Conservation (phyloP, 495 filamentous ascomycete genomes). For the Xylaria intraflava region DNA sequence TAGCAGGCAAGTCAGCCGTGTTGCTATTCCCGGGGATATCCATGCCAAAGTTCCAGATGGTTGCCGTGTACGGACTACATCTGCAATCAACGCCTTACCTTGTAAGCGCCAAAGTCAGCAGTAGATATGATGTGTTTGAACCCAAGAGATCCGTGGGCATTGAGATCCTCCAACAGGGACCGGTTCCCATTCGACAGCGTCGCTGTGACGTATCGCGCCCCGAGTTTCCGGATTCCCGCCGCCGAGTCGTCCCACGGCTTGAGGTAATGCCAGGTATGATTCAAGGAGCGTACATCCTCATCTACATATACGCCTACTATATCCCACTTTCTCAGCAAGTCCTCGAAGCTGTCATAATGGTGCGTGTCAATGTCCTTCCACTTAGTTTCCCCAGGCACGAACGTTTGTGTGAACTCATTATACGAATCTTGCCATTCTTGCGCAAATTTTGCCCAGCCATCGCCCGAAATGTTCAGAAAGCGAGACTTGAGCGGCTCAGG, state of each 20-base stretch:
- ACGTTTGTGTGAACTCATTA: conserved; percentile 49
- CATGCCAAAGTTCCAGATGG: no score
- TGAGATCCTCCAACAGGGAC: conserved; percentile 58
- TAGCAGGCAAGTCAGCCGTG: conserved; percentile 2
- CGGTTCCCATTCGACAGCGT: conserved; percentile 73
- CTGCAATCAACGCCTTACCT: conserved; percentile 25
- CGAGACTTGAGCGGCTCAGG: conserved; percentile 38
- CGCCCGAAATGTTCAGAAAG: conserved; percentile 43
- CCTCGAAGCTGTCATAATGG: conserved; percentile 53
- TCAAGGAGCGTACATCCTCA: conserved; percentile 50
- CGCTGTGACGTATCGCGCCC: conserved; percentile 48
- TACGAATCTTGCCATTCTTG: conserved; percentile 65
- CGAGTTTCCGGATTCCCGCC: conserved; percentile 49
- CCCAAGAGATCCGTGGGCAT: conserved; percentile 47
- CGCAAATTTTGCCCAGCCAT: conserved; percentile 56
- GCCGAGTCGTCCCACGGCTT: conserved; percentile 62
- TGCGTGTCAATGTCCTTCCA: conserved; percentile 60
- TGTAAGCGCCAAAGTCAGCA: conserved; percentile 71
- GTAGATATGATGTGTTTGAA: conserved; percentile 57
- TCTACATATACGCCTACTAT: conserved; percentile 54
- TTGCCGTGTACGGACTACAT: neutral
- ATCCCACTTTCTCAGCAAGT: conserved; percentile 47
- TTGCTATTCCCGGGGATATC: neutral
- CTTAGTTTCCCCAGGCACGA: conserved; percentile 39
- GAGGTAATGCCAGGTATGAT: conserved; percentile 63